Evolutionary conservation across 2,329 filamentous ascomycete species (phyloP).

Genomic region (Penicillium sp.): DNA sequence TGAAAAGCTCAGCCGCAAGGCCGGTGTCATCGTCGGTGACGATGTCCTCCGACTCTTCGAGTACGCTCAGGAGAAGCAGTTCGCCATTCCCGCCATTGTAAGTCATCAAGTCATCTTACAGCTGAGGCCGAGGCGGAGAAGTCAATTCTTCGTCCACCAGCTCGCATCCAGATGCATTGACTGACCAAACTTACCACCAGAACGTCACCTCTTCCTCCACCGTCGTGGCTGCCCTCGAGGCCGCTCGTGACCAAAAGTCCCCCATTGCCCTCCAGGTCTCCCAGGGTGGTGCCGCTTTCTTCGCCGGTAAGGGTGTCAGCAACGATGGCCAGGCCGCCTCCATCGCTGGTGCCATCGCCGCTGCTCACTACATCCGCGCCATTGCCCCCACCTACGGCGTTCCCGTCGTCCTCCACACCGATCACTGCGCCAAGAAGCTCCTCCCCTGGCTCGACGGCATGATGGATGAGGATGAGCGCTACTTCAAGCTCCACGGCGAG

Average conservation of each 20-base stretch:
- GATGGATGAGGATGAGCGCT: slow-evolving; percentile 86
- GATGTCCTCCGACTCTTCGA: slow-evolving; percentile 71
- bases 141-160: too few species aligned
- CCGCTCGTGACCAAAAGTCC: slow-evolving; percentile 82
- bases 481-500: slow-evolving; percentile 89
- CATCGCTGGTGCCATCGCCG: slow-evolving; percentile 80
- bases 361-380: slow-evolving; percentile 86
- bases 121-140: too few species aligned
- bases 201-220: slow-evolving; percentile 94
- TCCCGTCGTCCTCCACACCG: slow-evolving; percentile 90
- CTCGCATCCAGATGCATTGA: too few species aligned
- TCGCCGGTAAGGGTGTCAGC: slow-evolving; percentile 80
- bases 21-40: slow-evolving; percentile 62
- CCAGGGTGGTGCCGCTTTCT: slow-evolving; percentile 89
- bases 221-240: slow-evolving; percentile 82
- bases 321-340: slow-evolving; percentile 82
- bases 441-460: slow-evolving; percentile 96
- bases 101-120: slow-evolving; percentile 20
- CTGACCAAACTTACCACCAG: slow-evolving; percentile 25
- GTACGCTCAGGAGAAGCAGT: slow-evolving; percentile 80
- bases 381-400: slow-evolving; percentile 82
- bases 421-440: slow-evolving; percentile 99
- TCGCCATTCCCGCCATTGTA: slow-evolving; percentile 78
- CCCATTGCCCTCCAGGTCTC: slow-evolving; percentile 91
- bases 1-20: slow-evolving; percentile 57